A percentile compares a stretch with the other conserved stretches of the same genome.
Evolutionary conservation across 371 early-diverging fungal genomes (phyloP).

Genomic region (Apophysomyces elegans): DNA sequence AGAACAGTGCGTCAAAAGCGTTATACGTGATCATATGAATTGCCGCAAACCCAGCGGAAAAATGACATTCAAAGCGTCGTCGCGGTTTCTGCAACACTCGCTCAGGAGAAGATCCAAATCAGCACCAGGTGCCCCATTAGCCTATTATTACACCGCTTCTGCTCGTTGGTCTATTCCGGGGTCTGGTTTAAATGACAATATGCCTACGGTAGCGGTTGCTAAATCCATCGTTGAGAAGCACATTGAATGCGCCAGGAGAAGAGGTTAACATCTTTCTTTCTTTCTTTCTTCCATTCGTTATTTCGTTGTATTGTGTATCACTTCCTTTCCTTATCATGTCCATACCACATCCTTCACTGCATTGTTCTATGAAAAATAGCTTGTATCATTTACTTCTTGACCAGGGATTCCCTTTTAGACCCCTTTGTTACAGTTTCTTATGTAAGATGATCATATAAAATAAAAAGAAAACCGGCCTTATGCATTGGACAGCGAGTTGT

Average conservation of each 20-base stretch:
- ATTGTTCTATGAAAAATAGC: neutral
- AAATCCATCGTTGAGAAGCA: conserved; percentile 42
- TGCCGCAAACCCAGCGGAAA: conserved; percentile 6
- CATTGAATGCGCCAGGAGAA: conserved; percentile 48
- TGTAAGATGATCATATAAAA: conserved; percentile 46
- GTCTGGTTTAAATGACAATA: conserved; percentile 3
- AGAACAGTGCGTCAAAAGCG: conserved; percentile 39
- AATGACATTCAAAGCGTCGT: neutral
- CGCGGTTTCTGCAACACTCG: conserved; percentile 15
- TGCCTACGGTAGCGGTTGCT: conserved; percentile 30
- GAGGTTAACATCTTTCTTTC: conserved; percentile 33
- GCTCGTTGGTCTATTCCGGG: conserved; percentile 8
- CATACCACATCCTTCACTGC: neutral
- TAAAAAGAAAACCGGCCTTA: conserved; percentile 2
- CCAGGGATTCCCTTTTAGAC: neutral
- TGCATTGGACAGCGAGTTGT: neutral
- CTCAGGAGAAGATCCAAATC: conserved; percentile 44
- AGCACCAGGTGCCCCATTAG: conserved; percentile 44
- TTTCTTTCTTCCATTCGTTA: neutral
- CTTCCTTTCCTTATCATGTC: neutral
- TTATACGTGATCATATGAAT: conserved; percentile 19
- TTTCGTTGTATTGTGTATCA: neutral
- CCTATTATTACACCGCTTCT: conserved; percentile 12
- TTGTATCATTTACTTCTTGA: conserved; percentile 11
- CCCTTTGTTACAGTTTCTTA: conserved; percentile 14